Conservation (phyloP, 495 filamentous ascomycete genomes). For the Immersiella caudata region DNA sequence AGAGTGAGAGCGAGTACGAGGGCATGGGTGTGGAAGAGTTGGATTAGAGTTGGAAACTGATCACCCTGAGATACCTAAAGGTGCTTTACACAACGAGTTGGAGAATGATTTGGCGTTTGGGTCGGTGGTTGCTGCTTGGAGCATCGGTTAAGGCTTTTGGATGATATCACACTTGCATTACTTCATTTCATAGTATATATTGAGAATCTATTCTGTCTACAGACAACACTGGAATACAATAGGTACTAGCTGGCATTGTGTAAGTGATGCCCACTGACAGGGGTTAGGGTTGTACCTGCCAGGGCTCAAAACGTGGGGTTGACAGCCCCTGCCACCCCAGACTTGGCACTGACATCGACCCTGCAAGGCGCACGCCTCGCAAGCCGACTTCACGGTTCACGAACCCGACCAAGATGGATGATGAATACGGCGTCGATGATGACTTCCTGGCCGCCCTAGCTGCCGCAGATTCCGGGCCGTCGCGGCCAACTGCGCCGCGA, state of each 20-base stretch:
- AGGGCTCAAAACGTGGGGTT: not conserved
- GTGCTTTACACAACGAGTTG: not conserved
- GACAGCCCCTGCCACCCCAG: not conserved
- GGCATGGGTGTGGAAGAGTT: conserved; percentile 25
- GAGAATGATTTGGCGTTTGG: not conserved
- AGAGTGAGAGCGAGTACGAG: conserved; percentile 25
- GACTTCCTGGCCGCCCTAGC: conserved; percentile 59
- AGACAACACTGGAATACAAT: not conserved
- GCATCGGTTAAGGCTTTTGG: not conserved
- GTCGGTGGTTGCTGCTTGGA: not conserved
- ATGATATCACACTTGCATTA: not conserved
- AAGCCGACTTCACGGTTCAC: not conserved
- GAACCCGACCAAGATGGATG: conserved; percentile 45
- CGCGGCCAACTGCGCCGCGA: conserved; percentile 38
- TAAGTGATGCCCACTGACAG: not conserved
- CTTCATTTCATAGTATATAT: not conserved
- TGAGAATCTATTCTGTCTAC: not conserved
- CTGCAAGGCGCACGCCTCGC: not conserved
- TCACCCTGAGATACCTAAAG: not conserved
- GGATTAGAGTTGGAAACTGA: conserved; percentile 24
- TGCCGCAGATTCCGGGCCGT: conserved; percentile 30
- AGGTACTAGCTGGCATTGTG: not conserved
- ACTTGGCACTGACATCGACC: conserved; percentile 6
- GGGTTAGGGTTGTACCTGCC: not conserved
- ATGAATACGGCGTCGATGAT: conserved; percentile 64